Evolutionary conservation across 2,329 filamentous ascomycete genomes (phyloP).

Genomic region (Hypoxylon sp.): DNA sequence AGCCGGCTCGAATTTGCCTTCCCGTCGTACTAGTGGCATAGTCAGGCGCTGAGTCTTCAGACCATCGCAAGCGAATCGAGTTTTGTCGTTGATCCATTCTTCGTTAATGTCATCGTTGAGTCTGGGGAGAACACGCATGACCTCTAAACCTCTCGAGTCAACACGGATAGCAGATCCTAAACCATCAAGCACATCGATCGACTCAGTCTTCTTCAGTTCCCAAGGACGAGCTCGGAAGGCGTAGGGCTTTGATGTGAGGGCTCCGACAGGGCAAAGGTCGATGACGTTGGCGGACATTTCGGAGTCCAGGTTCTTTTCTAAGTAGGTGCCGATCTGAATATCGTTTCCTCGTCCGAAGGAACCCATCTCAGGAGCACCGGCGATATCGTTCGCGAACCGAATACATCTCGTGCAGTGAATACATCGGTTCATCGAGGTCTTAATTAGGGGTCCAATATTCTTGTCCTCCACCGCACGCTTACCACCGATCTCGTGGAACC

Average conservation of each 20-base stretch:
- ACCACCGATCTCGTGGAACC: constrained; percentile 95
- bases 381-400: constrained; percentile 97
- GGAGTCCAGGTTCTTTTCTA: constrained; percentile 92
- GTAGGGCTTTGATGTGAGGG: constrained; percentile 96
- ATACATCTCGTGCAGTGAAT: constrained; percentile 99
- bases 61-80: constrained; percentile 94
- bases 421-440: constrained; percentile 99
- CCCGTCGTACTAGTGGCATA: constrained; percentile 87
- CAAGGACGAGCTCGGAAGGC: constrained; percentile 96
- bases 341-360: constrained; percentile 96
- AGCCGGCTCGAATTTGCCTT: constrained; percentile 91
- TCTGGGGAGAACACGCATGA: constrained; percentile 93
- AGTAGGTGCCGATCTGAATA: constrained; percentile 97
- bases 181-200: constrained; percentile 92
- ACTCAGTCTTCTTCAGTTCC: constrained; percentile 97
- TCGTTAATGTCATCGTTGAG: constrained; percentile 99
- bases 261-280: constrained; percentile 97
- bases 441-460: constrained; percentile 97
- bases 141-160: constrained; percentile 92
- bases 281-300: constrained; percentile 98
- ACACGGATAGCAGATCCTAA: constrained; percentile 95
- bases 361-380: constrained; percentile 94
- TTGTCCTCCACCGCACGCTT: constrained; percentile 99
- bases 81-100: constrained; percentile 99
- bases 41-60: constrained; percentile 96